phyloP scores from a whole-genome alignment of 371 early-diverging fungal species.

The Mortierella sp. region DNA sequence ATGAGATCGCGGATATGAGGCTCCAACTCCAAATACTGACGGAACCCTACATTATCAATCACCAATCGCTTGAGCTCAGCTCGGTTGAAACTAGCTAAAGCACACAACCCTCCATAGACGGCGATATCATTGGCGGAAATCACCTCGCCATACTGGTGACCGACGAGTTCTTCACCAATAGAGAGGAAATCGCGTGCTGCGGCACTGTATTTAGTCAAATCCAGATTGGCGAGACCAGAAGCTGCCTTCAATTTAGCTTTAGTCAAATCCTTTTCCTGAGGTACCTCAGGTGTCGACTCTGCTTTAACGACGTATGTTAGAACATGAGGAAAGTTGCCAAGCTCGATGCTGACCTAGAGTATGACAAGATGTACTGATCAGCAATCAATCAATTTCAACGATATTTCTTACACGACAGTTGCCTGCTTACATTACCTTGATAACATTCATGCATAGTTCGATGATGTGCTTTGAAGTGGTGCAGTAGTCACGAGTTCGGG shows the following conservation, averaged over 20 bases:
- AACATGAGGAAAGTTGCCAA: slow-evolving; percentile 77
- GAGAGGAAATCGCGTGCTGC: slow-evolving; percentile 78
- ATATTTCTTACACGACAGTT: not conserved
- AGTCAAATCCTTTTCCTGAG: slow-evolving; percentile 66
- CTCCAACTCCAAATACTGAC: slow-evolving; percentile 83
- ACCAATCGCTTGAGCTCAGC: slow-evolving; percentile 75
- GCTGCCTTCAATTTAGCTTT: slow-evolving; percentile 77
- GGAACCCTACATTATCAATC: slow-evolving; percentile 80
- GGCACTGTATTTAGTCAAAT: slow-evolving; percentile 64
- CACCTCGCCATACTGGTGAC: slow-evolving; percentile 60
- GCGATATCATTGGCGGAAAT: slow-evolving; percentile 88
- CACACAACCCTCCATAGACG: slow-evolving; percentile 84
- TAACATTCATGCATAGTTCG: slow-evolving; percentile 85
- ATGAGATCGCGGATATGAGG: slow-evolving; percentile 82
- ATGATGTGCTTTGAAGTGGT: slow-evolving; percentile 78
- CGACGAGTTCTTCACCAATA: slow-evolving; percentile 69
- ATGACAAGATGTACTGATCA: not conserved
- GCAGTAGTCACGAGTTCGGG: slow-evolving; percentile 83
- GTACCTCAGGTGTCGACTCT: slow-evolving; percentile 73
- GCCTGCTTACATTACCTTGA: slow-evolving; percentile 67
- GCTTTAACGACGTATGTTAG: slow-evolving; percentile 81
- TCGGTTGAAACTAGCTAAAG: slow-evolving; percentile 83
- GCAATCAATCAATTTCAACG: not conserved
- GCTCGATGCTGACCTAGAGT: slow-evolving; percentile 72
- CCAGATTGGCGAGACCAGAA: slow-evolving; percentile 75